A percentile compares a stretch with the other conserved stretches of the same genome.
phyloP scores from a whole-genome alignment of 2,329 filamentous ascomycete species.

The Monilinia vaccinii-corymbosi region DNA sequence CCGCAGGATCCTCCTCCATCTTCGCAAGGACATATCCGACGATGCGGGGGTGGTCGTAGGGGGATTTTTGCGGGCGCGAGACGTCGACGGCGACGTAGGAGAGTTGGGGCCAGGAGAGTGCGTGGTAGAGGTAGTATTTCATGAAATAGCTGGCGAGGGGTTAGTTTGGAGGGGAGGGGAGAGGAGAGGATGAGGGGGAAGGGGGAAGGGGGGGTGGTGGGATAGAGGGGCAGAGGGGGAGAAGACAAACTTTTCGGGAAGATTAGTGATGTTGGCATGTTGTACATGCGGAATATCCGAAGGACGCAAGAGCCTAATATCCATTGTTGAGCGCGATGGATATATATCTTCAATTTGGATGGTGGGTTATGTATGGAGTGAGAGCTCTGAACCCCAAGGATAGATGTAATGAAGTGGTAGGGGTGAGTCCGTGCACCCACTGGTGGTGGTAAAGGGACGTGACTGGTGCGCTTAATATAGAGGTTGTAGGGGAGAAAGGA shows the following conservation, averaged over 20 bases:
- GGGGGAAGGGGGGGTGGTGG: not conserved
- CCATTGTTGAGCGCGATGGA: conserved; percentile 48
- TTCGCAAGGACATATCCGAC: conserved; percentile 99
- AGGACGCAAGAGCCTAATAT: conserved; percentile 78
- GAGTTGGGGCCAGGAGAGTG: conserved; percentile 94
- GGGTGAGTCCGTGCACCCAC: too few species aligned
- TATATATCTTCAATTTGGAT: not conserved
- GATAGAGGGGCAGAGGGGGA: too few species aligned
- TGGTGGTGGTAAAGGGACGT: not conserved
- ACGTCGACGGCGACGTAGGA: conserved; percentile 94
- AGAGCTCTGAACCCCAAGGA: not conserved
- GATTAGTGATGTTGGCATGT: conserved; percentile 96
- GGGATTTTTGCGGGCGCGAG: conserved; percentile 64
- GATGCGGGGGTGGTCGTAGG: conserved; percentile 90
- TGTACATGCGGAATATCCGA: conserved; percentile 88
- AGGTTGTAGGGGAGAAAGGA: not conserved
- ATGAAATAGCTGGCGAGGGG: conserved; percentile 64
- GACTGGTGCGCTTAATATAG: not conserved
- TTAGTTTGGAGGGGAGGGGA: not conserved
- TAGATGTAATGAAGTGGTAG: not conserved
- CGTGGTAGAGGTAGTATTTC: conserved; percentile 99
- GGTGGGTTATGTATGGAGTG: not conserved
- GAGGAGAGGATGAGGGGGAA: not conserved
- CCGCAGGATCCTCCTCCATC: conserved; percentile 96
- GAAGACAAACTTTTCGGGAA: conserved; percentile 66